Evolutionary conservation across 2,329 filamentous ascomycete species (phyloP).

Genomic region (Aspergillus ustus): DNA sequence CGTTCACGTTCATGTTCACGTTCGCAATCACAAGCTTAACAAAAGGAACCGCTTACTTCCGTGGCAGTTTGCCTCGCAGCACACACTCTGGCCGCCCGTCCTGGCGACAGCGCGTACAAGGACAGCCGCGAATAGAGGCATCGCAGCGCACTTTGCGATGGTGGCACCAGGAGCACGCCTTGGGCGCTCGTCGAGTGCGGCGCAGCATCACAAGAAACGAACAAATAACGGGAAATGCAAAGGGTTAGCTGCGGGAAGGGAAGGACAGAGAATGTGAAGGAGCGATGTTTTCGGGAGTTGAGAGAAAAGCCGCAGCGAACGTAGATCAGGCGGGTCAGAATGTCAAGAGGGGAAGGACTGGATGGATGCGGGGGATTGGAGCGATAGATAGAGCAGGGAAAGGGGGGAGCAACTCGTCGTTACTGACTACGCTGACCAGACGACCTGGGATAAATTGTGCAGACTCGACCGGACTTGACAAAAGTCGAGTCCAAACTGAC

Average conservation of each 20-base stretch:
- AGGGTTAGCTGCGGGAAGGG: background rate
- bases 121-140: conserved; percentile 38
- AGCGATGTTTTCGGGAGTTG: background rate
- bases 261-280: background rate
- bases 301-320: background rate
- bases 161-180: conserved; percentile 40
- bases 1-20: background rate
- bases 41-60: conserved; percentile 15
- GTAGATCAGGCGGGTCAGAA: background rate
- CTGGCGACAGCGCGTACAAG: conserved; percentile 59
- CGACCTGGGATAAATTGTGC: background rate
- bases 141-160: conserved; percentile 39
- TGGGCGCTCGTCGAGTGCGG: conserved; percentile 36
- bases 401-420: background rate
- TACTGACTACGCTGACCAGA: background rate
- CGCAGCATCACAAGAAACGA: conserved; percentile 24
- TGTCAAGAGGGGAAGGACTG: background rate
- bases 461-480: background rate
- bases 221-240: background rate
- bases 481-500: background rate
- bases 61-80: conserved; percentile 41
- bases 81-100: conserved; percentile 49
- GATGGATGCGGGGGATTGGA: background rate
- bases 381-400: background rate
- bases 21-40: background rate